Percentiles rank a stretch among this genome's conserved stretches.
Conservation (phyloP, 768 basidiomycete species). For the Myochromella boudieri region DNA sequence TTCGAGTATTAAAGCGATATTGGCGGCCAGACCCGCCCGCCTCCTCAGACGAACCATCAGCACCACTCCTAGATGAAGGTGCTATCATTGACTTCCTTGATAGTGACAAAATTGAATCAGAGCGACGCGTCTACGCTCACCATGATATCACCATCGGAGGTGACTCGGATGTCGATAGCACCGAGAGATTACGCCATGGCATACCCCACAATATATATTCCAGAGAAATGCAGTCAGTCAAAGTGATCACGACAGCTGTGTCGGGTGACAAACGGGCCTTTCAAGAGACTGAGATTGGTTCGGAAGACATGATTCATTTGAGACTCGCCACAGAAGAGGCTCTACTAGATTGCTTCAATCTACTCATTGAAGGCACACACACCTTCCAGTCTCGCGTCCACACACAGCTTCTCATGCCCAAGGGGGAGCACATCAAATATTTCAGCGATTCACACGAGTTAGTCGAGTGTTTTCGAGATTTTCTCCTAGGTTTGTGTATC, state of each 20-base stretch:
- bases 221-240: no score
- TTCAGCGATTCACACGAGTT: neutral
- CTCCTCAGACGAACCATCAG: neutral
- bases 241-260: no score
- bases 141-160: conserved; percentile 1
- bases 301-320: no score
- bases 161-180: neutral
- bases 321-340: neutral
- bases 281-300: no score
- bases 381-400: neutral
- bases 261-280: no score
- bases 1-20: conserved; percentile 6
- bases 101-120: neutral
- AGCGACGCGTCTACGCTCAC: neutral
- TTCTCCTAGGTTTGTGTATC: neutral
- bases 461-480: neutral
- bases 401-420: conserved; percentile 1
- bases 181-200: neutral
- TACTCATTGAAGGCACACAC: neutral
- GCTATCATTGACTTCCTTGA: neutral
- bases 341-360: neutral
- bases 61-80: neutral
- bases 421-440: neutral
- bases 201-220: no score
- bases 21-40: neutral